These are phyloP conservation scores for Westerdykella aurantiaca DNA, from an alignment of 2,329 filamentous ascomycete species.

Conservation along the genomic window DNA sequence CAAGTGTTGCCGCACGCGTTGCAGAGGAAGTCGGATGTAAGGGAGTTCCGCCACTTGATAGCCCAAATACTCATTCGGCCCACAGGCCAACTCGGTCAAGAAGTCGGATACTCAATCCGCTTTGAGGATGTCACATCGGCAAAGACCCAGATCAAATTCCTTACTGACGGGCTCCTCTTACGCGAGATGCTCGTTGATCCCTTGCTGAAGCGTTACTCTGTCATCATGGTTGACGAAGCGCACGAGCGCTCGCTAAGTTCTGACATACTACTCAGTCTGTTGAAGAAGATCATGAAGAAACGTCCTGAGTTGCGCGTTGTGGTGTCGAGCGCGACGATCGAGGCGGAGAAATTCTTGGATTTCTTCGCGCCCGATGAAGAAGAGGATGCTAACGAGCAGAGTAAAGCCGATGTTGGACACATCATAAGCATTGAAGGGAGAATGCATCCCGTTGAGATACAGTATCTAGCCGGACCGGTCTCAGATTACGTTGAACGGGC, in stretches of 20 bases:
- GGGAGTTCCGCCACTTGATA: not conserved
- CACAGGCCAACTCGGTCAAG: constrained; percentile 67
- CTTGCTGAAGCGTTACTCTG: constrained; percentile 80
- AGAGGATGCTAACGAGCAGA: constrained; percentile 34
- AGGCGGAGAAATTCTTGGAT: constrained; percentile 75
- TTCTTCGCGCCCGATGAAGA: constrained; percentile 61
- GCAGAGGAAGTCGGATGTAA: constrained; percentile 77
- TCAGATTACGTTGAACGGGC: constrained; percentile 84
- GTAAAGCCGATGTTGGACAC: constrained; percentile 44
- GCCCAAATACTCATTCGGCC: not conserved
- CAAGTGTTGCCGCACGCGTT: constrained; percentile 79
- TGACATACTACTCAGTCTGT: constrained; percentile 78
- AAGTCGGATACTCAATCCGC: constrained; percentile 80
- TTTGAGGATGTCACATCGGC: constrained; percentile 89
- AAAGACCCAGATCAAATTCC: constrained; percentile 83
- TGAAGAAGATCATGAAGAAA: constrained; percentile 83
- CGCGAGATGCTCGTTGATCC: constrained; percentile 92
- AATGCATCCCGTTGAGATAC: constrained; percentile 79
- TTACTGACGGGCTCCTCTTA: constrained; percentile 88
- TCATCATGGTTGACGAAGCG: constrained; percentile 97
- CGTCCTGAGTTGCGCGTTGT: constrained; percentile 79
- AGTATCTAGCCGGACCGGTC: constrained; percentile 70
- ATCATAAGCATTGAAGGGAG: constrained; percentile 85
- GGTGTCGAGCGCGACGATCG: constrained; percentile 86
- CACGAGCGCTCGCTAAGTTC: constrained; percentile 92